Percentiles rank a stretch among this genome's conserved stretches.
Evolutionary conservation across 208 protist genomes (phyloP).

Genomic region (Spironucleus salmonicida): DNA sequence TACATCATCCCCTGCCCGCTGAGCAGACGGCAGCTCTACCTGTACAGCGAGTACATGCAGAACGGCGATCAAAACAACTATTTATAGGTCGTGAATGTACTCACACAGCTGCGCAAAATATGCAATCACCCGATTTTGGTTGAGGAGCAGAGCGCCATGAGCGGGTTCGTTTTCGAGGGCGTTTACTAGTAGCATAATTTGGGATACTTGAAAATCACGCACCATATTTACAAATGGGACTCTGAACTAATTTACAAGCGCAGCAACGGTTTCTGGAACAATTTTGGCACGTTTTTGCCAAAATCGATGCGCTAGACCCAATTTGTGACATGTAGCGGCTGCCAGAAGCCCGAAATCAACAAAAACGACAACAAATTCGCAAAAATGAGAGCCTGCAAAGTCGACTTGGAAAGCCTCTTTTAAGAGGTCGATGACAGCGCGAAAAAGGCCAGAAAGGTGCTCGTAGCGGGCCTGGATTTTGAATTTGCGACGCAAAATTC

Average conservation of each 20-base stretch:
- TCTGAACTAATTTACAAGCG: not conserved
- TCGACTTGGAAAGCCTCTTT: too few relatives aligned
- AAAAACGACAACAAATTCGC: too few relatives aligned
- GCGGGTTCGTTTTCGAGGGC: not conserved
- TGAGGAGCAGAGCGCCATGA: slow-evolving; percentile 25
- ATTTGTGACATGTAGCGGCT: too few relatives aligned
- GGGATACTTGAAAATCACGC: not conserved
- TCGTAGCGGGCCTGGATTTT: too few relatives aligned
- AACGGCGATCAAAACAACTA: not conserved
- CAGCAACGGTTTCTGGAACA: not conserved
- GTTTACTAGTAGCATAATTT: not conserved
- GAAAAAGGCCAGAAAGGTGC: too few relatives aligned
- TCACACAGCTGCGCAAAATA: slow-evolving; percentile 63
- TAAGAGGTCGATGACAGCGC: too few relatives aligned
- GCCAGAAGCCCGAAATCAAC: too few relatives aligned
- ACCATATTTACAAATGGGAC: not conserved
- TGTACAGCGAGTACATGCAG: slow-evolving; percentile 24
- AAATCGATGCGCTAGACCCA: too few relatives aligned
- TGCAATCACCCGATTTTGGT: slow-evolving; percentile 63
- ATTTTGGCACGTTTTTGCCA: not conserved
- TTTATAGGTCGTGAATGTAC: slow-evolving; percentile 48
- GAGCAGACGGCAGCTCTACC: not conserved
- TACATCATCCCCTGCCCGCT: slow-evolving; percentile 20
- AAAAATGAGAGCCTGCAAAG: too few relatives aligned
- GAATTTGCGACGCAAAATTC: too few relatives aligned